These are phyloP conservation scores for Panus rudis DNA, from an alignment of 768 basidiomycete species.

Conservation along the genomic window DNA sequence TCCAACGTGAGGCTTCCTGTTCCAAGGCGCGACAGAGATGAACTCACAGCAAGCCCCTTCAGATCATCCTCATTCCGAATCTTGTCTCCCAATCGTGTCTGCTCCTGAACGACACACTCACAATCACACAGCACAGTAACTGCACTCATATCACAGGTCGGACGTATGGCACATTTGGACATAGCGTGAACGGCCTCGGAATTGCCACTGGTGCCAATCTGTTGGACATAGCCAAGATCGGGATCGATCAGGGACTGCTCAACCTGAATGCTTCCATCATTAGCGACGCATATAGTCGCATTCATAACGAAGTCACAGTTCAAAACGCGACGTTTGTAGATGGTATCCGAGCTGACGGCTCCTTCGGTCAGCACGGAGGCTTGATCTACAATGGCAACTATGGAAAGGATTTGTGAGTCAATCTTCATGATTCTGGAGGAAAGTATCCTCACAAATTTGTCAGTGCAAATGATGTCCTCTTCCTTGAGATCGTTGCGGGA, in stretches of 20 bases:
- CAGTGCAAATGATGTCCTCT: constrained; percentile 56
- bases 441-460: not conserved
- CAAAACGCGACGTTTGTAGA: constrained; percentile 43
- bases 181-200: constrained; percentile 36
- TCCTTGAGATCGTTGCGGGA: constrained; percentile 52
- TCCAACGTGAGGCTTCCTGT: constrained; percentile 39
- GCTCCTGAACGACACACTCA: constrained; percentile 42
- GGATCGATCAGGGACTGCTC: constrained; percentile 42
- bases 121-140: constrained; percentile 32
- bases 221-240: constrained; percentile 57
- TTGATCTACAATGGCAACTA: constrained; percentile 53
- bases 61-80: constrained; percentile 57
- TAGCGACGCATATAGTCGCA: constrained; percentile 25
- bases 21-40: not conserved
- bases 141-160: constrained; percentile 47
- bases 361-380: constrained; percentile 48
- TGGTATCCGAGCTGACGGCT: constrained; percentile 46
- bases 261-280: constrained; percentile 18
- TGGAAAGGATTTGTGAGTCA: constrained; percentile 40
- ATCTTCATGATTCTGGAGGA: not conserved
- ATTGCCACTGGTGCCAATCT: constrained; percentile 59
- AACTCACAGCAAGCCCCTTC: not conserved
- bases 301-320: constrained; percentile 49
- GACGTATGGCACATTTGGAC: constrained; percentile 41
- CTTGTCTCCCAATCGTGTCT: constrained; percentile 52